A percentile compares a stretch with the other conserved stretches of the same genome.
Conservation (phyloP, 805 yeast species). For the Tetrapisispora namnaoensis region DNA sequence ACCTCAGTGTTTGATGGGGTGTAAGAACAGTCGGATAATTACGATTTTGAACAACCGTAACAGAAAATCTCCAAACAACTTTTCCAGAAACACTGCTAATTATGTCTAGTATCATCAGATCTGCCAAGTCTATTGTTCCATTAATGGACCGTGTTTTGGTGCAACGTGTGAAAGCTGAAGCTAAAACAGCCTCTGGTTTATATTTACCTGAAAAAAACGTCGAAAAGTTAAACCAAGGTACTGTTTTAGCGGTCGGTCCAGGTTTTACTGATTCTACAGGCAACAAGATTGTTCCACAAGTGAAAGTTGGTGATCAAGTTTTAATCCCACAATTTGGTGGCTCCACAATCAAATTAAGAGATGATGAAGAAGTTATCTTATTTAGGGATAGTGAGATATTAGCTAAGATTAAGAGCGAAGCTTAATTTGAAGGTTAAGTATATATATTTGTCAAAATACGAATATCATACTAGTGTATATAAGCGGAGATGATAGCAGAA, state of each 20-base stretch:
- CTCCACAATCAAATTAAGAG: conserved; percentile 75
- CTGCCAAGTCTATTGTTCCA: conserved; percentile 82
- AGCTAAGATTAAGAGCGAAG: conserved; percentile 64
- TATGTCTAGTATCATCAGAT: conserved; percentile 56
- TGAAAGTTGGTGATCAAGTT: conserved; percentile 85
- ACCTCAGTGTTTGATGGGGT: too few species aligned
- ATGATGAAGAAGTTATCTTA: conserved; percentile 56
- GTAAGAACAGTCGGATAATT: too few species aligned
- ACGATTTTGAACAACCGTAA: too few species aligned
- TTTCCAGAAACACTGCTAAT: too few species aligned
- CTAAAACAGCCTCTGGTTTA: conserved; percentile 87
- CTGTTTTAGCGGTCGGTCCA: conserved; percentile 91
- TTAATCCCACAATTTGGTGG: conserved; percentile 95
- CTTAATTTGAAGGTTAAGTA: conserved; percentile 1
- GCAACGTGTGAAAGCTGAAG: conserved; percentile 85
- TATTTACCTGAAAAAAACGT: conserved; percentile 94
- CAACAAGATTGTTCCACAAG: conserved; percentile 58
- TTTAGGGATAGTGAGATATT: conserved; percentile 92
- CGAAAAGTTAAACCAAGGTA: conserved; percentile 86
- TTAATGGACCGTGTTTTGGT: conserved; percentile 93
- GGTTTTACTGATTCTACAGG: conserved; percentile 76
- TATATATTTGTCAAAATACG: too few species aligned
- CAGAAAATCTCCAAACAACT: too few species aligned
- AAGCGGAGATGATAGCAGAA: neutral
- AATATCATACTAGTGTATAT: too few species aligned